phyloP scores from a whole-genome alignment of 148 eudicot genomes.

The Chenopodium quinoa region DNA sequence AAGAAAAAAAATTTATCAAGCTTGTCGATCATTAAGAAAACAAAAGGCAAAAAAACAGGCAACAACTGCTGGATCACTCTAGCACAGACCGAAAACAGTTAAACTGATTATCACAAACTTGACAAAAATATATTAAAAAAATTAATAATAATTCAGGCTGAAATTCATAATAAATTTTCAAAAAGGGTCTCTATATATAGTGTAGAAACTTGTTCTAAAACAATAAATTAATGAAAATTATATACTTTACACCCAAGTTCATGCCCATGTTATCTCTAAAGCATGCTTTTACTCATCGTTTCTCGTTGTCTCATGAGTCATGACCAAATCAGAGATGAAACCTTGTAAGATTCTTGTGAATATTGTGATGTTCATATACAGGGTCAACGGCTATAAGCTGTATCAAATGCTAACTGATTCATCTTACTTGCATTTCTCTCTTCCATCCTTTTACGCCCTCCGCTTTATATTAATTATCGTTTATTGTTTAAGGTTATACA shows the following conservation, averaged over 20 bases:
- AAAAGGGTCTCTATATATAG: too few relatives aligned
- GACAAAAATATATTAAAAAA: too few relatives aligned
- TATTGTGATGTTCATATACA: background rate
- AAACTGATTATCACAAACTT: background rate
- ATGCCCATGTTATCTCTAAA: background rate
- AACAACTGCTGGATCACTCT: background rate
- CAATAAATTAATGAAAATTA: too few relatives aligned
- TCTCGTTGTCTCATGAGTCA: background rate
- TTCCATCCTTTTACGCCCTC: background rate
- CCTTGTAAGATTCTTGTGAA: background rate
- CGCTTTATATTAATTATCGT: too few relatives aligned
- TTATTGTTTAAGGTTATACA: too few relatives aligned
- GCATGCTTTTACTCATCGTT: background rate
- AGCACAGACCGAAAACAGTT: background rate
- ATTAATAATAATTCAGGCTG: too few relatives aligned
- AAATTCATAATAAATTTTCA: too few relatives aligned
- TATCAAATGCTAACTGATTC: background rate
- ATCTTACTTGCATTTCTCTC: too few relatives aligned
- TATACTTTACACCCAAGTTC: background rate
- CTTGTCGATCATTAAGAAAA: background rate
- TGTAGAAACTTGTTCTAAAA: too few relatives aligned
- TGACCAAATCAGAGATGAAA: too few relatives aligned
- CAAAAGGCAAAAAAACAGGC: background rate
- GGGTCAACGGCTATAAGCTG: background rate
- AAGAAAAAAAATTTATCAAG: background rate